Evolutionary conservation across 2,329 filamentous ascomycete species (phyloP).

Genomic region (Fusarium chlamydosporum): DNA sequence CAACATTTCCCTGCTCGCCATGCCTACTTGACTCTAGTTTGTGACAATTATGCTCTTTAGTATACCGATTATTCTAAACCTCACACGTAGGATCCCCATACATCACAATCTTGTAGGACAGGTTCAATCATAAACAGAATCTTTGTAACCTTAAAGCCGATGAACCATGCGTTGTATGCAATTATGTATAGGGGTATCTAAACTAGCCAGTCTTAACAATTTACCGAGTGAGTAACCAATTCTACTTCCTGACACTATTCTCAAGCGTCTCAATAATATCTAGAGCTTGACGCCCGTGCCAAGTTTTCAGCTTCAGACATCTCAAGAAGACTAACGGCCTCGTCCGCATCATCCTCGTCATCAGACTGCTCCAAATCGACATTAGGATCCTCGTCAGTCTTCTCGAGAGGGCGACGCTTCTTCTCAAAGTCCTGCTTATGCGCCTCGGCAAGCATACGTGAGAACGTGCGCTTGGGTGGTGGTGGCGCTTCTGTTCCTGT

Average conservation of each 20-base stretch:
- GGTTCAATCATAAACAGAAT: not conserved
- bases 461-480: slow-evolving; percentile 55
- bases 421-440: slow-evolving; percentile 95
- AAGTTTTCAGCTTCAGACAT: slow-evolving; percentile 49
- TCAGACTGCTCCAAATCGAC: slow-evolving; percentile 52
- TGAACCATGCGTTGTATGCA: slow-evolving; percentile 1
- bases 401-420: slow-evolving; percentile 64
- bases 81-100: too few relatives aligned
- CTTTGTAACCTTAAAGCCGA: not conserved
- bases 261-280: slow-evolving; percentile 25
- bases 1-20: too few relatives aligned
- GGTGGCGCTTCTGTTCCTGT: slow-evolving; percentile 53
- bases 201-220: slow-evolving; percentile 22
- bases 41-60: too few relatives aligned
- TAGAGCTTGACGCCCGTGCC: slow-evolving; percentile 38
- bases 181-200: slow-evolving; percentile 35
- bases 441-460: slow-evolving; percentile 81
- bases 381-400: slow-evolving; percentile 45
- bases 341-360: slow-evolving; percentile 54
- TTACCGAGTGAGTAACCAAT: slow-evolving; percentile 10
- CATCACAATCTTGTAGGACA: too few relatives aligned
- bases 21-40: too few relatives aligned
- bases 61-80: too few relatives aligned
- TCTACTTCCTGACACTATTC: not conserved
- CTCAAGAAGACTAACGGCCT: slow-evolving; percentile 49